phyloP scores from a whole-genome alignment of 768 basidiomycete genomes.

The Leucogyrophana mollusca region DNA sequence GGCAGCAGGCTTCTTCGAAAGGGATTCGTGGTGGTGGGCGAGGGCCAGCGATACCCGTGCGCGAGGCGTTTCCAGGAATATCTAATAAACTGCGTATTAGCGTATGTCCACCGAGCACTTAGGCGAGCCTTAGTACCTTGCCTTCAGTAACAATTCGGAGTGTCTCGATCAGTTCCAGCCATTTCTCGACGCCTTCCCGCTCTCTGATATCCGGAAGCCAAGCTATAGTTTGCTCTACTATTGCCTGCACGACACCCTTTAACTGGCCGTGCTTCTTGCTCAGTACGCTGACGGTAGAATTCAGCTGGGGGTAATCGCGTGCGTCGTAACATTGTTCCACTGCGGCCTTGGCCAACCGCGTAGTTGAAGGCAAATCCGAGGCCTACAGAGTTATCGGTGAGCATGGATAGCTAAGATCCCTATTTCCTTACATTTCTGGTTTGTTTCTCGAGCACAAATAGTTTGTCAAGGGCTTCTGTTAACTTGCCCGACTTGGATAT shows the following conservation, averaged over 20 bases:
- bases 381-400: conserved; percentile 52
- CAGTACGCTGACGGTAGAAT: conserved; percentile 63
- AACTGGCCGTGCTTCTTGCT: conserved; percentile 98
- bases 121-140: conserved; percentile 72
- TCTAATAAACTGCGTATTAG: conserved; percentile 46
- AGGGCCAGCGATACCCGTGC: conserved; percentile 91
- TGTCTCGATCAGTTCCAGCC: conserved; percentile 89
- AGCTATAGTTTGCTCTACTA: conserved; percentile 82
- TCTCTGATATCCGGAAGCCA: conserved; percentile 80
- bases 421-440: conserved; percentile 79
- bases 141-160: conserved; percentile 92
- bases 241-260: conserved; percentile 84
- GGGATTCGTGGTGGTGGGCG: conserved; percentile 79
- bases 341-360: conserved; percentile 75
- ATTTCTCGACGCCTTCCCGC: conserved; percentile 65
- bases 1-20: conserved; percentile 46
- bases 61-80: conserved; percentile 94
- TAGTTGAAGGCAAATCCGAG: conserved; percentile 90
- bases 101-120: conserved; percentile 6
- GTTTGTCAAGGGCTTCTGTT: conserved; percentile 86
- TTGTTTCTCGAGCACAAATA: conserved; percentile 90
- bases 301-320: conserved; percentile 67
- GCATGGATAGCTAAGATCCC: background rate
- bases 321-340: conserved; percentile 71
- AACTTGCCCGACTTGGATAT: conserved; percentile 68